phyloP scores from a whole-genome alignment of 768 basidiomycete species.

The Mycena haematopus region DNA sequence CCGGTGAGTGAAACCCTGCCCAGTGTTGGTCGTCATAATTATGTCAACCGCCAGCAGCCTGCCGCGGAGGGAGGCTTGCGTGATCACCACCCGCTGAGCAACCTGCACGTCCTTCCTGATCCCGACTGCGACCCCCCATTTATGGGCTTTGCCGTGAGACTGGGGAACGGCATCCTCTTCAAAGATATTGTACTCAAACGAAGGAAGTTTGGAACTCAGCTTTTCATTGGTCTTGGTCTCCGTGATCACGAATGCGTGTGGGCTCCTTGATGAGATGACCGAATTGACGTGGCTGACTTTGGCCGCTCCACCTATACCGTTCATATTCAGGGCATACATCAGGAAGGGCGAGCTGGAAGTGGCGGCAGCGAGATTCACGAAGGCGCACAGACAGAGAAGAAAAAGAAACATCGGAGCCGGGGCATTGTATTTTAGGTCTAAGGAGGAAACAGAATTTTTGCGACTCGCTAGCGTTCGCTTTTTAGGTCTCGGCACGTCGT shows the following conservation, averaged over 20 bases:
- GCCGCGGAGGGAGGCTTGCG: constrained; percentile 1
- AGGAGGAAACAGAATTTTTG: constrained; percentile 14
- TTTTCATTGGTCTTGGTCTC: constrained; percentile 17
- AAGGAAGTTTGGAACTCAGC: constrained; percentile 18
- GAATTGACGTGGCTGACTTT: constrained; percentile 13
- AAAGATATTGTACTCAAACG: constrained; percentile 12
- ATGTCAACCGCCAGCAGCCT: constrained; percentile 8
- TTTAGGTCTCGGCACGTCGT: neutral
- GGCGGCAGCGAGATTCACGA: neutral
- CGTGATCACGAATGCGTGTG: constrained; percentile 9
- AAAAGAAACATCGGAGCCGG: neutral
- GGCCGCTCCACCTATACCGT: neutral
- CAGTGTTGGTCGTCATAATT: constrained; percentile 1
- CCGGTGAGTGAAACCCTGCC: neutral
- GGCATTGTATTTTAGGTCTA: constrained; percentile 7
- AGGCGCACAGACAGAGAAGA: neutral
- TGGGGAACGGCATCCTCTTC: constrained; percentile 6
- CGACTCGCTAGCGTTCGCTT: constrained; percentile 12
- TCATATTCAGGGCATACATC: constrained; percentile 7
- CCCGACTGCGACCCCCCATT: constrained; percentile 11
- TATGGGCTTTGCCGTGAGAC: constrained; percentile 1
- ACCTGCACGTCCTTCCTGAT: constrained; percentile 7
- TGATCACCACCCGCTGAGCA: neutral
- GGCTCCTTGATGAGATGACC: neutral
- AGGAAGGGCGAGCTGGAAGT: neutral